Evolutionary conservation across 768 basidiomycete species (phyloP), one percentile per base, ranked within the genome.

Genomic region (Russula olivacea): DNA sequence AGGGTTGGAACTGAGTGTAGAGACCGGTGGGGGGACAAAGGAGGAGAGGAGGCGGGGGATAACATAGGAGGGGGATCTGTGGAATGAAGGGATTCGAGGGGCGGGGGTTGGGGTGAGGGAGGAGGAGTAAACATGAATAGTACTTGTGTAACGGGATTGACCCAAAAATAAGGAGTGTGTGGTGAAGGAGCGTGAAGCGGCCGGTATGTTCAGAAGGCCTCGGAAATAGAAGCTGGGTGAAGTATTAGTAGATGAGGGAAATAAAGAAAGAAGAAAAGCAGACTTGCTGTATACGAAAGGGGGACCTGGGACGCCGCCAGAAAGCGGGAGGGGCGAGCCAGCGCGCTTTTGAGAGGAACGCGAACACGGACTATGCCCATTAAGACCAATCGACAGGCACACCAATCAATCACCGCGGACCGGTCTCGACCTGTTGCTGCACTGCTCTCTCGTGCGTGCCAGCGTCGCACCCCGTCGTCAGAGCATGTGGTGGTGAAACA

Each of bases 81-180:
- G 49, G 40, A 7, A 58, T 23, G 47, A 47, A 55, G 47, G 54
- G 65, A 70, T 34, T 57, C 60, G 40, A 57, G 51, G 47, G 58
- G 57, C 8, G 52, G 58, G 48, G 76, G 76, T 17, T 66, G 63
- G 2, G 79, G 78, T 6, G 81, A 80, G 5, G 78, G 74, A 51
- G 76, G 74, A 23, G 76, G 76, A 19, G 76, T 78, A 60, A 76
- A 76, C 76, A 76, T 76, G 12, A 21, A 38, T 15, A 28, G 17
- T 12, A 11, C 2, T 45, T 32, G 36, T 28, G 30, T 36, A 36
- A 5, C 15, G 25, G 23, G 25, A 28, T 49, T 12, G 48, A 49
- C 15, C 47, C 48, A 49, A 23, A 10, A 28, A 30, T 58, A 67
- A 61, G 14, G 64, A 65, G 41, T 41, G 64, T 67, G 55, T 41